Evolutionary conservation across 345 rosid genomes (phyloP).

Genomic region (Carallia pectinifolia): DNA sequence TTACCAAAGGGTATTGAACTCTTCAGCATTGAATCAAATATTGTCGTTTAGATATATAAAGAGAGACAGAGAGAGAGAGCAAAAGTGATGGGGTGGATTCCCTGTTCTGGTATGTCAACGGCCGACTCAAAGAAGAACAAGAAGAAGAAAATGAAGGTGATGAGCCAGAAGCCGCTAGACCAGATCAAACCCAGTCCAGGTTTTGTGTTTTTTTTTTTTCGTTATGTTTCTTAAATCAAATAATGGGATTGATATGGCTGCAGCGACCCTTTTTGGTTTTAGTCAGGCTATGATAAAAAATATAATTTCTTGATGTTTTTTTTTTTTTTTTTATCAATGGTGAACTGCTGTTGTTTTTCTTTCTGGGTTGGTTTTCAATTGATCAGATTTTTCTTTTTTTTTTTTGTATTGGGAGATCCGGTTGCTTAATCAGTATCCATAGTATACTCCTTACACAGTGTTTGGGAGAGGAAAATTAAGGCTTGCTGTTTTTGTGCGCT

Average conservation of each 20-base stretch:
- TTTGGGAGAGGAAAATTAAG: neutral
- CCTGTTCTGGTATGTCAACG: conserved; percentile 27
- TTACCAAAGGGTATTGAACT: neutral
- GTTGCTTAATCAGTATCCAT: neutral
- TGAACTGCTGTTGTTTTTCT: conserved; percentile 1
- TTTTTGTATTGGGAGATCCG: neutral
- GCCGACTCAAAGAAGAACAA: conserved; percentile 6
- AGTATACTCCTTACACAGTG: neutral
- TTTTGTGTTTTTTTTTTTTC: neutral
- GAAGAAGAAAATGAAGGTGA: conserved; percentile 7
- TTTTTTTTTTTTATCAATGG: neutral
- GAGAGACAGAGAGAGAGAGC: neutral
- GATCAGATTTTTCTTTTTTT: neutral
- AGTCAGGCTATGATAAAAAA: neutral
- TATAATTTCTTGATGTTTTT: neutral
- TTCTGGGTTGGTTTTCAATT: neutral
- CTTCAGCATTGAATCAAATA: neutral
- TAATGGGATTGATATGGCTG: neutral
- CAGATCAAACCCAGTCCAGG: conserved; percentile 25
- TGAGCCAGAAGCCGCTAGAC: conserved; percentile 16
- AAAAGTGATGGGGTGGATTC: conserved; percentile 23
- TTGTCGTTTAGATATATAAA: neutral
- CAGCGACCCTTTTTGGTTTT: neutral
- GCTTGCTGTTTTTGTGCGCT: neutral
- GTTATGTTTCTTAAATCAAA: neutral